Conservation (phyloP, 2,329 filamentous ascomycete genomes). For the Anisogramma anomala region DNA sequence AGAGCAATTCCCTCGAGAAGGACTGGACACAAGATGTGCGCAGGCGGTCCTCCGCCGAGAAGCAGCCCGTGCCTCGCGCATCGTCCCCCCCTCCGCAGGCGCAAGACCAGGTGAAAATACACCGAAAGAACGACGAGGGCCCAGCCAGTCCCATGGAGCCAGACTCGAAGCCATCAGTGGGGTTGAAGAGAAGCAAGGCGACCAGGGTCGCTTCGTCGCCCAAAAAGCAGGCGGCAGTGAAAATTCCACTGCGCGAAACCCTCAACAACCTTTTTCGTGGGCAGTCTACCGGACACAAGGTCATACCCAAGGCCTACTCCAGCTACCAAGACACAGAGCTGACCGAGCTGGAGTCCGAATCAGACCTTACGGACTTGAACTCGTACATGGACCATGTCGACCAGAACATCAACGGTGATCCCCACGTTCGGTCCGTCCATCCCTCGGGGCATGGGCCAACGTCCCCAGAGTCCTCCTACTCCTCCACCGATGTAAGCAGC, state of each 20-base stretch:
- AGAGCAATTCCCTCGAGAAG: slow-evolving; percentile 24
- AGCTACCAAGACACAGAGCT: slow-evolving; percentile 30
- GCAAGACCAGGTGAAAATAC: not conserved
- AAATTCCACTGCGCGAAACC: slow-evolving; percentile 44
- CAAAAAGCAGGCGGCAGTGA: slow-evolving; percentile 30
- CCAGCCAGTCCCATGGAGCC: slow-evolving; percentile 2
- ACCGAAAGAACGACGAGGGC: not conserved
- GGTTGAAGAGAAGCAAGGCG: slow-evolving; percentile 44
- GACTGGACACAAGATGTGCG: slow-evolving; percentile 25
- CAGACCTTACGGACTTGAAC: slow-evolving; percentile 6
- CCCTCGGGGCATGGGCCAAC: slow-evolving; percentile 22
- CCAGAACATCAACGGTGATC: slow-evolving; percentile 17
- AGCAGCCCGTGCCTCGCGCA: slow-evolving; percentile 14
- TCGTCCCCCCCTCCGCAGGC: not conserved
- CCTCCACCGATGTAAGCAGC: slow-evolving; percentile 15
- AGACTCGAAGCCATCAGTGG: slow-evolving; percentile 13
- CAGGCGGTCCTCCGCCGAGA: slow-evolving; percentile 19
- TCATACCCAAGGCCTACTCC: slow-evolving; percentile 36
- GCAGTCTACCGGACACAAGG: slow-evolving; percentile 40
- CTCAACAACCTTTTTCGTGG: slow-evolving; percentile 52
- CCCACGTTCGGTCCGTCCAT: slow-evolving; percentile 23
- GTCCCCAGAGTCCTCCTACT: slow-evolving; percentile 22
- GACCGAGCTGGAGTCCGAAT: slow-evolving; percentile 16
- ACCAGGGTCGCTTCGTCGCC: slow-evolving; percentile 40
- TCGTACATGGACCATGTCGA: slow-evolving; percentile 12